Evolutionary conservation across 768 basidiomycete species (phyloP).

Genomic region (Gloeopeniophorella convolvens): DNA sequence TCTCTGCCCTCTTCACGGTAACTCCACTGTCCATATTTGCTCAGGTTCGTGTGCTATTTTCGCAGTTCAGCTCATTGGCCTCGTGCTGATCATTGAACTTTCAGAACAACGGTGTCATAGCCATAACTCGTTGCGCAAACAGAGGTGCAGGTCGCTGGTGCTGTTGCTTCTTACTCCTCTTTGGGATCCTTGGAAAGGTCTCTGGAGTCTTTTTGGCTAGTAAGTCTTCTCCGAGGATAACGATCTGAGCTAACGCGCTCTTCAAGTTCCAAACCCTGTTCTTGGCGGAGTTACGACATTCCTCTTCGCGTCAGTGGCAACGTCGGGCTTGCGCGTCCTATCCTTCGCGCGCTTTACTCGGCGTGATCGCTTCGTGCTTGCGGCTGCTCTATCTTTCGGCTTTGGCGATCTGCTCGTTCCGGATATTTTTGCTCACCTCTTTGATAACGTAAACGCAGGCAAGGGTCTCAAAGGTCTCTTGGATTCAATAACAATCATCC

Average conservation of each 20-base stretch:
- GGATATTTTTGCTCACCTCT: constrained; percentile 59
- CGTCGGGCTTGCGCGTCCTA: constrained; percentile 67
- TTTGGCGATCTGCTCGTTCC: constrained; percentile 65
- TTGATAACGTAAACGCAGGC: constrained; percentile 53
- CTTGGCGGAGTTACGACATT: constrained; percentile 85
- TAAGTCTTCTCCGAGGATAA: constrained; percentile 24
- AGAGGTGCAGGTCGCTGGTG: constrained; percentile 74
- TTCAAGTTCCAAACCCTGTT: constrained; percentile 65
- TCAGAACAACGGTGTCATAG: constrained; percentile 77
- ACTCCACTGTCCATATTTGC: constrained; percentile 77
- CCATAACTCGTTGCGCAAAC: constrained; percentile 80
- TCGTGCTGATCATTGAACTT: not conserved
- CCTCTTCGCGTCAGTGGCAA: constrained; percentile 70
- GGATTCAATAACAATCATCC: constrained; percentile 70
- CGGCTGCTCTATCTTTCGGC: constrained; percentile 62
- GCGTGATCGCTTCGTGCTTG: constrained; percentile 62
- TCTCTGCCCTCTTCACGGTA: constrained; percentile 77
- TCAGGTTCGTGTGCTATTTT: constrained; percentile 35
- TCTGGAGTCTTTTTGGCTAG: constrained; percentile 80
- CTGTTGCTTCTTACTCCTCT: constrained; percentile 71
- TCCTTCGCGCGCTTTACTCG: constrained; percentile 52
- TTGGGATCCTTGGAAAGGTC: constrained; percentile 75
- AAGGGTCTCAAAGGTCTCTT: constrained; percentile 62
- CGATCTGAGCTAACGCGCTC: not conserved
- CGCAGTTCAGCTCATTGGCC: not conserved